Evolutionary conservation across 164 flowering plant species (phyloP).

Genomic region (Chimonanthus praecox): DNA sequence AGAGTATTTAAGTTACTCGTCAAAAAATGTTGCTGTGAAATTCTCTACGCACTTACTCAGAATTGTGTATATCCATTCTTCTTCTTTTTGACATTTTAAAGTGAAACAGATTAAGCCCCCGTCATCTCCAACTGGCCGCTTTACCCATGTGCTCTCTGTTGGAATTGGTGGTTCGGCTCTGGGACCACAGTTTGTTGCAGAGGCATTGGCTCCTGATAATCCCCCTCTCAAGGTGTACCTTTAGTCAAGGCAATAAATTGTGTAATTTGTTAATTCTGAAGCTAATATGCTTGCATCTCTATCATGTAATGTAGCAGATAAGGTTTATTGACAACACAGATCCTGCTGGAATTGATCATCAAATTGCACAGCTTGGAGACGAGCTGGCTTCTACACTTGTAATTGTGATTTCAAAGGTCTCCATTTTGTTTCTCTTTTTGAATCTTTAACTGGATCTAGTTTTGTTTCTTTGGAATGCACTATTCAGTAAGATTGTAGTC

Average conservation of each 20-base stretch:
- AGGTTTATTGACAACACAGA: conserved; percentile 95
- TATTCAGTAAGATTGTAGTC: conserved; percentile 9
- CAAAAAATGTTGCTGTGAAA: not conserved
- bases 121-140: conserved; percentile 57
- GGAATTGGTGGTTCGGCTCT: conserved; percentile 99
- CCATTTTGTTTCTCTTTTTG: not conserved
- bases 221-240: conserved; percentile 86
- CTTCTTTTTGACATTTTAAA: conserved; percentile 11
- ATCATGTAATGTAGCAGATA: conserved; percentile 45
- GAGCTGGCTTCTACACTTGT: conserved; percentile 89
- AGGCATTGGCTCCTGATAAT: conserved; percentile 97
- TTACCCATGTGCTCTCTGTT: conserved; percentile 87
- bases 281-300: not conserved
- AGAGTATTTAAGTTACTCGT: not conserved
- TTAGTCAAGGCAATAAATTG: not conserved
- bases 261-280: not conserved
- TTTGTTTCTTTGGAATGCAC: conserved; percentile 1
- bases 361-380: conserved; percentile 93
- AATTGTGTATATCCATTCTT: not conserved
- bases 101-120: conserved; percentile 80
- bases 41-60: not conserved
- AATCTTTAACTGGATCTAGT: not conserved
- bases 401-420: conserved; percentile 91
- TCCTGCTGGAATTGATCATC: conserved; percentile 99
- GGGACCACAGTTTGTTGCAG: conserved; percentile 98